A percentile compares a stretch with the other conserved stretches of the same genome.
phyloP scores from a whole-genome alignment of 495 filamentous ascomycete genomes.

The Aspergillus campestris region DNA sequence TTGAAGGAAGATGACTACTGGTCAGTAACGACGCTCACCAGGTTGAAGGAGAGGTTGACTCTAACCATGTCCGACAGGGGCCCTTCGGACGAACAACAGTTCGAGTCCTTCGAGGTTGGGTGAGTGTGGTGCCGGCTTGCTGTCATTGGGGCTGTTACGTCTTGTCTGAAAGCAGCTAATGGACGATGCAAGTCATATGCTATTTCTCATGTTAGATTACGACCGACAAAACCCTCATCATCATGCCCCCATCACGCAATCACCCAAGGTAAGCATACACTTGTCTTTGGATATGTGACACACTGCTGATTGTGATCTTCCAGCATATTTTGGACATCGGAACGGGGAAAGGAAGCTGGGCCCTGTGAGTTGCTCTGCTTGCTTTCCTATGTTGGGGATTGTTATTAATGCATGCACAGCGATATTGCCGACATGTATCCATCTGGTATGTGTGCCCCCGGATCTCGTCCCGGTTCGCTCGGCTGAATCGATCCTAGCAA shows the following conservation, averaged over 20 bases:
- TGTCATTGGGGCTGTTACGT: no score
- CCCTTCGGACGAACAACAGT: conserved; percentile 12
- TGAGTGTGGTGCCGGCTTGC: conserved; percentile 1
- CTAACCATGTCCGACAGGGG: conserved; percentile 3
- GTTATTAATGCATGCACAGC: not conserved
- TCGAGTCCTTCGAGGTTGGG: conserved; percentile 13
- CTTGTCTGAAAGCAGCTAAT: not conserved
- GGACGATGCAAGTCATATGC: conserved; percentile 7
- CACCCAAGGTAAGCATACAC: conserved; percentile 9
- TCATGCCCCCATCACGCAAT: conserved; percentile 9
- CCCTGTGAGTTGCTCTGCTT: conserved; percentile 7
- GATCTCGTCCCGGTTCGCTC: conserved; percentile 4
- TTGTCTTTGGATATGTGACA: not conserved
- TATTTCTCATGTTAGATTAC: conserved; percentile 13
- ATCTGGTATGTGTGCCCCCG: not conserved
- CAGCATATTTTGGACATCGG: conserved; percentile 16
- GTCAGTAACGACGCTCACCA: not conserved
- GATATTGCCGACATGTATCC: conserved; percentile 12
- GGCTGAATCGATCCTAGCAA: conserved; percentile 1
- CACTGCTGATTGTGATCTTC: conserved; percentile 1
- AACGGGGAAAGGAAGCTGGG: conserved; percentile 14
- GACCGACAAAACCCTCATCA: conserved; percentile 9
- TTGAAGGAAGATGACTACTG: conserved; percentile 16
- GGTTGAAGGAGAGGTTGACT: not conserved
- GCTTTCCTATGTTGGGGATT: not conserved